A percentile compares a stretch with the other conserved stretches of the same genome.
These are phyloP conservation scores for Pythium aquatile DNA, from an alignment of 352 stramenopile genomes.

Conservation along the genomic window DNA sequence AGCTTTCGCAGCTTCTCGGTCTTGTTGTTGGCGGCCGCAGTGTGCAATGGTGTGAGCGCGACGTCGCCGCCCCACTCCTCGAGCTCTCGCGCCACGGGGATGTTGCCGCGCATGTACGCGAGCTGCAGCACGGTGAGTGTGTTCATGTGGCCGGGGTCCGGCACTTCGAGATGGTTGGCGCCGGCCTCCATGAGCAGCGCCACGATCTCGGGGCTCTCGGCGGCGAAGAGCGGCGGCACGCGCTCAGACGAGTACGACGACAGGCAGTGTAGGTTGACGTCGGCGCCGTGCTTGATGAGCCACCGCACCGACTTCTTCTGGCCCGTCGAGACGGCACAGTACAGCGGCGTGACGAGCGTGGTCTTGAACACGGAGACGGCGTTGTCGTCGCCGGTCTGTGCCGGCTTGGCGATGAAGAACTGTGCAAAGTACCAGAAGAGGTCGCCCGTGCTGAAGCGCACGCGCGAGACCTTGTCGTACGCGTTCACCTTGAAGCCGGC, in stretches of 20 bases:
- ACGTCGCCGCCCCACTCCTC: constrained; percentile 75
- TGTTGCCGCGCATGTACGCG: constrained; percentile 65
- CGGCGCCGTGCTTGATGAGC: constrained; percentile 50
- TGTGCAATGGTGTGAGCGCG: constrained; percentile 66
- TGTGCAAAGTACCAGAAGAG: constrained; percentile 77
- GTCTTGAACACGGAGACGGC: constrained; percentile 64
- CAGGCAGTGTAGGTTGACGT: constrained; percentile 61
- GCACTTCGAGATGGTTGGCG: constrained; percentile 69
- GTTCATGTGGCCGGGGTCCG: constrained; percentile 65
- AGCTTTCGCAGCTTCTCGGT: constrained; percentile 37
- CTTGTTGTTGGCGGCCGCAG: constrained; percentile 51
- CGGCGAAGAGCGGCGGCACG: constrained; percentile 64
- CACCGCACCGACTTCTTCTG: constrained; percentile 56
- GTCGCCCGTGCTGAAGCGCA: constrained; percentile 77
- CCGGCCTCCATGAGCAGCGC: constrained; percentile 52
- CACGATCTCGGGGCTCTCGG: constrained; percentile 68
- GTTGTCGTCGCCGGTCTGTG: constrained; percentile 44
- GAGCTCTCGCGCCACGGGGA: constrained; percentile 56
- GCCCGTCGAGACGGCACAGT: constrained; percentile 62
- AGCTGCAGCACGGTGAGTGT: constrained; percentile 66
- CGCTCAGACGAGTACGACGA: constrained; percentile 67
- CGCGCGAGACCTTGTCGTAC: constrained; percentile 69
- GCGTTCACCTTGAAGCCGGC: constrained; percentile 62
- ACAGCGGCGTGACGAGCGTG: constrained; percentile 66
- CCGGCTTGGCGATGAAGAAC: constrained; percentile 53